Evolutionary conservation across 768 basidiomycete genomes (phyloP).

Genomic region (Sarcomyxa edulis): DNA sequence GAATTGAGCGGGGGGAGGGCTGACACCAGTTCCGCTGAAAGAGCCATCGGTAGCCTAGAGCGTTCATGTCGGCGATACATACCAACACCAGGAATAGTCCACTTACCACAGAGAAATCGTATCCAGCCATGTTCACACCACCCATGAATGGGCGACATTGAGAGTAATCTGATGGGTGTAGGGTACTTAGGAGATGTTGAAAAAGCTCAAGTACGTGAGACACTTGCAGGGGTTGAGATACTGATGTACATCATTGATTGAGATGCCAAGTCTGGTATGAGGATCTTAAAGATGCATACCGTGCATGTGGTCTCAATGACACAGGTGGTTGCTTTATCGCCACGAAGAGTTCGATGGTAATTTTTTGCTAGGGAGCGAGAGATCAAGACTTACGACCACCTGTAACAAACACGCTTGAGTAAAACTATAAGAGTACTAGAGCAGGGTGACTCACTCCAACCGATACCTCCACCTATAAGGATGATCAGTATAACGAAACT

Average conservation of each 20-base stretch:
- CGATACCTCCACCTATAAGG: constrained; percentile 17
- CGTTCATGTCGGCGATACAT: constrained; percentile 1
- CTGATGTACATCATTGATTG: background rate
- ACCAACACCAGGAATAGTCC: background rate
- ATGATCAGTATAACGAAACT: background rate
- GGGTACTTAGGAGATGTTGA: too few species aligned
- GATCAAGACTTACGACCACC: too few species aligned
- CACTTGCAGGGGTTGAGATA: too few species aligned
- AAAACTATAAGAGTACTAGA: too few species aligned
- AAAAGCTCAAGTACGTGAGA: too few species aligned
- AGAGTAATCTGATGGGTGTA: constrained; percentile 29
- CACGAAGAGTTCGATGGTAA: too few species aligned
- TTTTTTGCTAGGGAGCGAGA: constrained; percentile 10
- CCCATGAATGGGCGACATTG: constrained; percentile 36
- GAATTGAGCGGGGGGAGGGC: constrained; percentile 39
- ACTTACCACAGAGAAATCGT: constrained; percentile 38
- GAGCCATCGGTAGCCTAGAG: constrained; percentile 36
- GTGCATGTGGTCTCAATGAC: too few species aligned
- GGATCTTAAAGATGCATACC: too few species aligned
- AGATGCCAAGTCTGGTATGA: too few species aligned
- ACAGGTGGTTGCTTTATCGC: background rate
- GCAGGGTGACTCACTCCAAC: too few species aligned
- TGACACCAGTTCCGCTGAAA: constrained; percentile 29
- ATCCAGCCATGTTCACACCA: constrained; percentile 46
- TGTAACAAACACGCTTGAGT: too few species aligned